A percentile compares a stretch with the other conserved stretches of the same genome.
Conservation (phyloP, 495 filamentous ascomycete species). For the Massariosphaeria phaeospora region DNA sequence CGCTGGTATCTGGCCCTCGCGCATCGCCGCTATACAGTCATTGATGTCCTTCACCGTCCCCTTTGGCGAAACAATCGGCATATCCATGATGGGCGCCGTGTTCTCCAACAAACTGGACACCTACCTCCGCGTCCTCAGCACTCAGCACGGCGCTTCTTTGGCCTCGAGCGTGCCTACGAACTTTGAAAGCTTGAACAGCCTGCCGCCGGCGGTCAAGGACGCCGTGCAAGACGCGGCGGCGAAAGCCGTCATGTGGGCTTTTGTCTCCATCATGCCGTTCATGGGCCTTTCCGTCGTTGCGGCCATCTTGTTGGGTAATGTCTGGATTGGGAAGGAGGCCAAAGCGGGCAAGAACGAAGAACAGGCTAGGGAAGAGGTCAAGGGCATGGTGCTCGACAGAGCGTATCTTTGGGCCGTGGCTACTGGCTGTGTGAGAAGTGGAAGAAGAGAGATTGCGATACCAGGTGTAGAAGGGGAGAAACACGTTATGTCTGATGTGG, state of each 20-base stretch:
- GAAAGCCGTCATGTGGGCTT: conserved; percentile 53
- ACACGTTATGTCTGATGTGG: neutral
- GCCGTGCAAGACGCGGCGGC: conserved; percentile 38
- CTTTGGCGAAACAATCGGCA: conserved; percentile 54
- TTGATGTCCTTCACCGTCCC: conserved; percentile 49
- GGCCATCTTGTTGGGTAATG: conserved; percentile 50
- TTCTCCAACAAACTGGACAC: conserved; percentile 51
- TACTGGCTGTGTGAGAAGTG: neutral
- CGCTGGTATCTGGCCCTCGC: conserved; percentile 49
- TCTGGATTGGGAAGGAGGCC: conserved; percentile 45
- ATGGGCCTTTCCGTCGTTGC: conserved; percentile 48
- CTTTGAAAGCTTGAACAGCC: conserved; percentile 13
- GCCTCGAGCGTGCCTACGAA: conserved; percentile 27
- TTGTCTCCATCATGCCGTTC: conserved; percentile 52
- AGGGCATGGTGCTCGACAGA: conserved; percentile 5
- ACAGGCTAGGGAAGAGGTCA: conserved; percentile 4
- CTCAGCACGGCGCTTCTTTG: conserved; percentile 12
- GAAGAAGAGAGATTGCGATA: neutral
- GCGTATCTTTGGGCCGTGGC: neutral
- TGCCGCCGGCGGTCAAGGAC: conserved; percentile 19
- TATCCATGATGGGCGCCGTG: conserved; percentile 57
- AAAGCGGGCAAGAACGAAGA: conserved; percentile 24
- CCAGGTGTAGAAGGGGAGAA: neutral
- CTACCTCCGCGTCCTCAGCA: conserved; percentile 21
- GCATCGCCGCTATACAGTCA: conserved; percentile 49